Base-by-base conservation (phyloP, 2,329 filamentous ascomycete species). In the Sporothrix sp. region DNA sequence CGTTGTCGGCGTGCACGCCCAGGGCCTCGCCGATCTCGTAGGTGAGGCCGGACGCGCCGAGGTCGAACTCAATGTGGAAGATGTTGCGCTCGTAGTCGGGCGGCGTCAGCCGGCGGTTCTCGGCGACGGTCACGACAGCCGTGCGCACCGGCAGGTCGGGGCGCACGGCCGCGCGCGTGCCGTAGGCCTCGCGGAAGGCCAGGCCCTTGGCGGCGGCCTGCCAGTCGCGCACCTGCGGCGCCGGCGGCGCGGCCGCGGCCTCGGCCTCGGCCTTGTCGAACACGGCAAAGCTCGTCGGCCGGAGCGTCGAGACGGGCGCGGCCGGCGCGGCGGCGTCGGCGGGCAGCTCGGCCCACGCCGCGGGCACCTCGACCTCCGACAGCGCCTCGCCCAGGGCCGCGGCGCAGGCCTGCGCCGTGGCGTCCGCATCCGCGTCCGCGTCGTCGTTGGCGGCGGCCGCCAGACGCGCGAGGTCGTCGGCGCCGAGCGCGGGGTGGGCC, bases 11-110 rank as follows among this genome's bases (percentile, higher is more conserved):
- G 66, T 98, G 93, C 56, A 98, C 90, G 58, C 93, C 93, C 16
- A 98, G 82, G 42, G 93, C 93, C 71, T 98, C 93, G 52, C 93
- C 93, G 61, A 98, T 97, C 65, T 95, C 87, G 71, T 98, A 98
- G 37, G 81, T 95, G 57, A 98, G 81, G 35, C 90, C 91, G 30
- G 91, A 95, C 61, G 84, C 71, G 54, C 91, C 91, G 21, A 98
- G 80, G 63, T 97, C 93, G 62, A 98, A 98, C 70, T 98, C 93
- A 56, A 98, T 97, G 72, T 98, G 93, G 84, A 98, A 98, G 68
- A 98, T 97, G 76, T 98, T 96, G 60, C 93, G 88, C 68, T 97
- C 90, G 65, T 98, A 98, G 82, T 85, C 21, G 69, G 18, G 62
- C 3, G 93, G 93, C 0, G 93, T 98, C 50, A 98, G 78, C 57